Conservation (phyloP, 1,139 yeast species). For the Geotrichum citri-aurantii region DNA sequence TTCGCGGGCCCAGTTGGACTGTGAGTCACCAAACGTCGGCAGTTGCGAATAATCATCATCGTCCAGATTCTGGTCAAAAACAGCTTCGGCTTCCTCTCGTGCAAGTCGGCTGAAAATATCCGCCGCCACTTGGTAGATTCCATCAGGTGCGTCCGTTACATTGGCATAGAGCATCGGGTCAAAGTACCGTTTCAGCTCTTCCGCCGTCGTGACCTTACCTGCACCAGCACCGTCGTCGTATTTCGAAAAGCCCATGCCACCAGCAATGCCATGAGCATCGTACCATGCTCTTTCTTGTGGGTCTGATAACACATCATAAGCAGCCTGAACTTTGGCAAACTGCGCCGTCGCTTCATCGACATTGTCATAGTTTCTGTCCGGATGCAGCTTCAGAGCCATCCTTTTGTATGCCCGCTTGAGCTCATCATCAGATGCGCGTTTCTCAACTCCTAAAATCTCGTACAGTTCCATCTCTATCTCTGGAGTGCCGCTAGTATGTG, state of each 20-base stretch:
- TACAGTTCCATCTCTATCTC: conserved; percentile 53
- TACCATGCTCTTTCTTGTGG: conserved; percentile 96
- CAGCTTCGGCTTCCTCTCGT: conserved; percentile 70
- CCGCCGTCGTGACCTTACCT: conserved; percentile 51
- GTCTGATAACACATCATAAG: conserved; percentile 85
- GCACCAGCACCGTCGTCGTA: conserved; percentile 19
- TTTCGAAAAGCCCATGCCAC: conserved; percentile 42
- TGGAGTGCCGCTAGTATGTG: neutral
- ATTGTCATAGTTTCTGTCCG: conserved; percentile 73
- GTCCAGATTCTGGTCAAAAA: conserved; percentile 43
- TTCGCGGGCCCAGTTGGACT: conserved; percentile 51
- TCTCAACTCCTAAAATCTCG: conserved; percentile 65
- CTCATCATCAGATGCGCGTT: conserved; percentile 61
- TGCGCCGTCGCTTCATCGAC: conserved; percentile 76
- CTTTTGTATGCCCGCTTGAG: conserved; percentile 88
- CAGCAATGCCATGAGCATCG: conserved; percentile 64
- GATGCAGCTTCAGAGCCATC: conserved; percentile 84
- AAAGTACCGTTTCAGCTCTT: conserved; percentile 67
- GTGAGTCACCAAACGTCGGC: conserved; percentile 70
- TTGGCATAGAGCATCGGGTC: conserved; percentile 61
- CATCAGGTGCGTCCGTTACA: conserved; percentile 53
- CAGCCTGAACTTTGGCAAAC: conserved; percentile 79
- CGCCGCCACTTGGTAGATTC: conserved; percentile 62
- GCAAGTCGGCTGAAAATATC: conserved; percentile 69
- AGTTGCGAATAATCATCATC: conserved; percentile 34